Evolutionary conservation across 805 yeast species (phyloP), one percentile per base, ranked within the genome.

Genomic region (Metschnikowia lunata): DNA sequence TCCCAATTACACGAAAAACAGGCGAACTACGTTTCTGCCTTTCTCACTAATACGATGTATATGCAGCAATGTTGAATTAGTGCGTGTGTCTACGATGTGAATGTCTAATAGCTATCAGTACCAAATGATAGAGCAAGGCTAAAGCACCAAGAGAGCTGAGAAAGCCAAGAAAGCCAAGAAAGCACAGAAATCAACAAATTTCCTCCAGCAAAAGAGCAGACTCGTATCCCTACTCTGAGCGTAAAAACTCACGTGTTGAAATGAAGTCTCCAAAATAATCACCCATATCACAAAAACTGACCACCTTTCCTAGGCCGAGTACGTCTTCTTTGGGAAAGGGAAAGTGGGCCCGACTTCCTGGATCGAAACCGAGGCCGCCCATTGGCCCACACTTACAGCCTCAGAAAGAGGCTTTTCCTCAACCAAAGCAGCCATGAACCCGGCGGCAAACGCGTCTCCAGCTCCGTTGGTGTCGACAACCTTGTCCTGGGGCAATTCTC

Each of bases 401-500:
- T 76, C 73, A 23, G 70, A 71, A 45, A 88, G 63, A 27, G 76
- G 56, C 64, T 85, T 80, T 52, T 83, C 88, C 66, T 82, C 71
- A 45, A 88, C 95, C 54, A 90, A 71, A 46, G 90, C 93, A 49
- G 96, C 96, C 52, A 89, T 69, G 67, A 91, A 90, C 47, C 98
- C 98, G 59, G 93, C 95, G 45, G 97, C 98, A 63, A 91, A 91
- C 11, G 97, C 97, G 64, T 91, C 97, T 68, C 98, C 98, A 37
- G 98, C 98, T 74, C 99, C 99, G 73, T 91, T 93, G 61, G 98
- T 88, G 74, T 93, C 99, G 47, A 77, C 82, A 48, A 93, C 77
- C 67, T 83, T 75, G 37, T 76, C 68, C 36, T 79, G 57, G 34
- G 78, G 85, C 60, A 93, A 79, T 47, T 83, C 78, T 56, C 79